phyloP scores from a whole-genome alignment of 306 rosid species.

The Dicorynia guianensis region DNA sequence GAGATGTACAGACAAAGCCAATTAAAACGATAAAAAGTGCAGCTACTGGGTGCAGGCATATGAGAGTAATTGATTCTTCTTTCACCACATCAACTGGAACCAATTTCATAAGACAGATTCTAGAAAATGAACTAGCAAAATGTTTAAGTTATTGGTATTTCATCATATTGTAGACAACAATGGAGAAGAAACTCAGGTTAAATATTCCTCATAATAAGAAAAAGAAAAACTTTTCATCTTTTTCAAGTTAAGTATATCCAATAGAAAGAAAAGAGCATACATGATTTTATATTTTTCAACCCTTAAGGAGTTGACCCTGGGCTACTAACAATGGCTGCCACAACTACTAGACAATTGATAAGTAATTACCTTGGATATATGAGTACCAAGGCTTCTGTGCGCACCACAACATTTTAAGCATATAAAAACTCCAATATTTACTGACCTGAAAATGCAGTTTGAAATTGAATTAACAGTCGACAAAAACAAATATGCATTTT shows the following conservation, averaged over 20 bases:
- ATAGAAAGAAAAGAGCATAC: background rate
- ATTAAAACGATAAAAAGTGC: no score
- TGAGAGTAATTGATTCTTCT: background rate
- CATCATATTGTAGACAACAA: slow-evolving; percentile 30
- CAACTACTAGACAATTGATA: slow-evolving; percentile 31
- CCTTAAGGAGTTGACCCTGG: background rate
- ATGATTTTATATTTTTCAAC: background rate
- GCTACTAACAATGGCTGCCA: slow-evolving; percentile 24
- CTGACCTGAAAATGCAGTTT: slow-evolving; percentile 73
- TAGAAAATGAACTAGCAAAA: slow-evolving; percentile 8
- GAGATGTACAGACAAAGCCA: no score
- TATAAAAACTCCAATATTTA: slow-evolving; percentile 93
- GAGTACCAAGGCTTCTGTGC: slow-evolving; percentile 96
- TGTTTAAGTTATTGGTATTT: slow-evolving; percentile 10
- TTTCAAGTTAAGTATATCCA: background rate
- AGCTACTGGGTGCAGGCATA: background rate
- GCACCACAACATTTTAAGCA: slow-evolving; percentile 97
- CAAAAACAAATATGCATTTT: slow-evolving; percentile 5
- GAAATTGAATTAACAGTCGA: slow-evolving; percentile 15
- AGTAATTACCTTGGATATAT: slow-evolving; percentile 84
- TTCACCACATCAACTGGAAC: background rate
- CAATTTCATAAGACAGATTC: background rate
- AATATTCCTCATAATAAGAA: slow-evolving; percentile 4
- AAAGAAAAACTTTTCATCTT: background rate
- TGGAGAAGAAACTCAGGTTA: background rate